A percentile compares a stretch with the other conserved stretches of the same genome.
Conservation (phyloP, 2,329 filamentous ascomycete genomes). For the Magnaporthales sp. region DNA sequence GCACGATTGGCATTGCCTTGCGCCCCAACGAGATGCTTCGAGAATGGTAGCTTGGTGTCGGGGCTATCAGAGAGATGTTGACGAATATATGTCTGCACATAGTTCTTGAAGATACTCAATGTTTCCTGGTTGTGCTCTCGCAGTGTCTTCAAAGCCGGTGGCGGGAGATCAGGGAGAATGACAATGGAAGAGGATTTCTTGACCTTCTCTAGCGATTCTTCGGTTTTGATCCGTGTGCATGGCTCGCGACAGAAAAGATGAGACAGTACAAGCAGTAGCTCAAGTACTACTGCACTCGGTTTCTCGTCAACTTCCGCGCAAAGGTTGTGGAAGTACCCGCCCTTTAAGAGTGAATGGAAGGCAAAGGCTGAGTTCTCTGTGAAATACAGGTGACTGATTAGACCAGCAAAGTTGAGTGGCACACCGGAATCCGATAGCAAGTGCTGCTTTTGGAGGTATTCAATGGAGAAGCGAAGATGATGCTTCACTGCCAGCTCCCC, state of each 20-base stretch:
- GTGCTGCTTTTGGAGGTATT: constrained; percentile 63
- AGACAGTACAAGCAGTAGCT: constrained; percentile 58
- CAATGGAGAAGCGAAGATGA: constrained; percentile 72
- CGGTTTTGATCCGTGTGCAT: constrained; percentile 32
- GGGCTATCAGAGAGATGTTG: constrained; percentile 46
- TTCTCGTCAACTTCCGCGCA: constrained; percentile 47
- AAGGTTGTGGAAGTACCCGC: constrained; percentile 57
- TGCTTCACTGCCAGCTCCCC: constrained; percentile 63
- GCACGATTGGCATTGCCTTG: background rate
- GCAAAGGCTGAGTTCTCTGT: constrained; percentile 69
- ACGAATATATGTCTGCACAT: constrained; percentile 59
- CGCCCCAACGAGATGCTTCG: constrained; percentile 34
- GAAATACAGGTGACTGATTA: constrained; percentile 66
- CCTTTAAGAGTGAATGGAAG: constrained; percentile 65
- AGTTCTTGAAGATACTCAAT: constrained; percentile 56
- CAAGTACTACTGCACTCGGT: constrained; percentile 39
- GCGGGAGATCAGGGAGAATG: constrained; percentile 55
- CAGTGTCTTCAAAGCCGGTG: constrained; percentile 45
- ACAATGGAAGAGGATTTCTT: constrained; percentile 55
- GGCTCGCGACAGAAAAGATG: constrained; percentile 60
- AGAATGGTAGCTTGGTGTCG: constrained; percentile 52
- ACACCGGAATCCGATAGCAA: constrained; percentile 52
- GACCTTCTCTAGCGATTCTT: constrained; percentile 37
- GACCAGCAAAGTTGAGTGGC: constrained; percentile 64
- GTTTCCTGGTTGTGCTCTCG: constrained; percentile 56